phyloP scores from a whole-genome alignment of 805 yeast species.

The Metschnikowia bowlesiae region DNA sequence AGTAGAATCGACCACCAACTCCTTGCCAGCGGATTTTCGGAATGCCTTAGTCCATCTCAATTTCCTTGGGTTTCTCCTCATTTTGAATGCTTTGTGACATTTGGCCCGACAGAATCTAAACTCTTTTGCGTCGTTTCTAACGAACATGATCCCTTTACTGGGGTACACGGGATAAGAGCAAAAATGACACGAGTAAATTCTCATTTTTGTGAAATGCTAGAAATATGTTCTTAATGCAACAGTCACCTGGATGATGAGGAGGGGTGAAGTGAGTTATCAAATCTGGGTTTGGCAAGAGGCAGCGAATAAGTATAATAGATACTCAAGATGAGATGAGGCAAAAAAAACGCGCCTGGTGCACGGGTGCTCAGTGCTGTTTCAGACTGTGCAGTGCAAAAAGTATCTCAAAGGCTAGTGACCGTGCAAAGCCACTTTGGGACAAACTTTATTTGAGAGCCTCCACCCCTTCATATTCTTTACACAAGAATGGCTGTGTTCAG shows the following conservation, averaged over 20 bases:
- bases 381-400: neutral
- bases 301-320: conserved; percentile 3
- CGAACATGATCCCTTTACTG: conserved; percentile 93
- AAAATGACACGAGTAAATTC: conserved; percentile 89
- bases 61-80: conserved; percentile 97
- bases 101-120: conserved; percentile 96
- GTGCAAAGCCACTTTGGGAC: no score
- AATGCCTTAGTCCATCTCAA: conserved; percentile 98
- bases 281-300: neutral
- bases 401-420: neutral
- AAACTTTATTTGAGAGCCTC: no score
- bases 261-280: conserved; percentile 6
- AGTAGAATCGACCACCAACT: conserved; percentile 94
- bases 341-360: conserved; percentile 15
- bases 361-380: conserved; percentile 5
- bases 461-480: no score
- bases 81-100: conserved; percentile 96
- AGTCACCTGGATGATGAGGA: neutral
- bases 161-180: conserved; percentile 92
- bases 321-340: conserved; percentile 14
- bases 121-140: conserved; percentile 96
- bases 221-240: neutral
- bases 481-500: no score
- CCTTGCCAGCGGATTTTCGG: conserved; percentile 98
- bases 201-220: conserved; percentile 44